phyloP scores from a whole-genome alignment of 768 basidiomycete genomes.

The Amanita subjunquillea region DNA sequence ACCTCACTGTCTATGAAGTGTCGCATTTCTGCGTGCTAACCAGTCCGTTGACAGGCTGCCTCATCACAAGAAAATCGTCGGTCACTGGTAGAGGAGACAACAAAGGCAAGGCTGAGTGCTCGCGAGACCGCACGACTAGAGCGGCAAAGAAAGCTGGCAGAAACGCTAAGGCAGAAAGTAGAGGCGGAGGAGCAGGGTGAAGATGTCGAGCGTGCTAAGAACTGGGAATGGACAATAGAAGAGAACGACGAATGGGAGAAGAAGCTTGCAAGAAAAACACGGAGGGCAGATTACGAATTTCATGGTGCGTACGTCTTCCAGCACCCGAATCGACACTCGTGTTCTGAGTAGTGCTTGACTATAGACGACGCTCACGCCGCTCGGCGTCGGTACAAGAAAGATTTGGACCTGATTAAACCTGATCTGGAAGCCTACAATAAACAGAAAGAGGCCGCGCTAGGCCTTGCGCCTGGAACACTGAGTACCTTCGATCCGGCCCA shows the following conservation, averaged over 20 bases:
- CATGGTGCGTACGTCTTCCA: constrained; percentile 51
- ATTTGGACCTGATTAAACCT: constrained; percentile 80
- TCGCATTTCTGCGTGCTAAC: constrained; percentile 2
- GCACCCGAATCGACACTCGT: not conserved
- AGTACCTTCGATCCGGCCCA: constrained; percentile 44
- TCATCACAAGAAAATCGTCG: constrained; percentile 78
- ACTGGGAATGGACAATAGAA: constrained; percentile 93
- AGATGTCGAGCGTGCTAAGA: constrained; percentile 82
- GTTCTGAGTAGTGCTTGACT: not conserved
- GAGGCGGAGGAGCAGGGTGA: constrained; percentile 90
- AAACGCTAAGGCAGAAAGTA: constrained; percentile 72
- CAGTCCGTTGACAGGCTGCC: constrained; percentile 40
- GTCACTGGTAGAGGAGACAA: constrained; percentile 77
- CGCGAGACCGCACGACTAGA: constrained; percentile 81
- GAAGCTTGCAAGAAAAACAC: constrained; percentile 70
- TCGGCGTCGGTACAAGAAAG: constrained; percentile 84
- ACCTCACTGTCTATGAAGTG: constrained; percentile 2
- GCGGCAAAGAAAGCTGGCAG: constrained; percentile 83
- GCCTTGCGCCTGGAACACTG: constrained; percentile 62
- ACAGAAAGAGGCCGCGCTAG: constrained; percentile 82
- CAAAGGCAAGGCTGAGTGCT: constrained; percentile 64
- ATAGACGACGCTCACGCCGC: constrained; percentile 91
- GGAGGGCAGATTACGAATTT: constrained; percentile 84
- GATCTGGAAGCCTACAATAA: constrained; percentile 80
- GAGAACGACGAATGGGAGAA: constrained; percentile 97